These are phyloP conservation scores for Thraustochytrium sp. DNA, from an alignment of 352 stramenopile genomes.

Conservation along the genomic window DNA sequence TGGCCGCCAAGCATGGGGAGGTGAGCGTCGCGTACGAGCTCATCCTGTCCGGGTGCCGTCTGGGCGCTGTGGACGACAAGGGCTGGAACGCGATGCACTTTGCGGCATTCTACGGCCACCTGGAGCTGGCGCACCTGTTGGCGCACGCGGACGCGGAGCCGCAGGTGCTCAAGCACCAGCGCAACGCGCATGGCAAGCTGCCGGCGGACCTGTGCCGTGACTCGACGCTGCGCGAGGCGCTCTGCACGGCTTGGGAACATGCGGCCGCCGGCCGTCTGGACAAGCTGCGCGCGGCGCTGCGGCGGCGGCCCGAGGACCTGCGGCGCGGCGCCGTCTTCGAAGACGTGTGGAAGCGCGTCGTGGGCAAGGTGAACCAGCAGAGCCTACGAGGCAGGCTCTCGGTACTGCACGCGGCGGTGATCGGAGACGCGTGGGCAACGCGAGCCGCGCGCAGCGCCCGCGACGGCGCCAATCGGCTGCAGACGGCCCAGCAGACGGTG, in stretches of 20 bases:
- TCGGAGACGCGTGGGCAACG: neutral
- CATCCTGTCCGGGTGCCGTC: neutral
- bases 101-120: slow-evolving; percentile 6
- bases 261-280: neutral
- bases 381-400: neutral
- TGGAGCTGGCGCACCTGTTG: neutral
- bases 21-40: neutral
- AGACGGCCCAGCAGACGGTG: neutral
- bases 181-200: neutral
- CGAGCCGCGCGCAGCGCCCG: no score
- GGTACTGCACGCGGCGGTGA: neutral
- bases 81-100: slow-evolving; percentile 20
- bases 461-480: no score
- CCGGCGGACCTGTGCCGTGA: neutral
- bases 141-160: neutral
- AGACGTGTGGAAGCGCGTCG: neutral
- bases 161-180: neutral
- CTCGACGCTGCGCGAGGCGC: neutral
- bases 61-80: neutral
- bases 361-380: neutral
- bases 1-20: neutral
- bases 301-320: neutral
- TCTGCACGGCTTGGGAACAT: neutral
- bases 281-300: neutral
- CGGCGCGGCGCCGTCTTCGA: neutral